These are phyloP conservation scores for Amanita inopinata DNA, from an alignment of 768 basidiomycete species.

Conservation along the genomic window DNA sequence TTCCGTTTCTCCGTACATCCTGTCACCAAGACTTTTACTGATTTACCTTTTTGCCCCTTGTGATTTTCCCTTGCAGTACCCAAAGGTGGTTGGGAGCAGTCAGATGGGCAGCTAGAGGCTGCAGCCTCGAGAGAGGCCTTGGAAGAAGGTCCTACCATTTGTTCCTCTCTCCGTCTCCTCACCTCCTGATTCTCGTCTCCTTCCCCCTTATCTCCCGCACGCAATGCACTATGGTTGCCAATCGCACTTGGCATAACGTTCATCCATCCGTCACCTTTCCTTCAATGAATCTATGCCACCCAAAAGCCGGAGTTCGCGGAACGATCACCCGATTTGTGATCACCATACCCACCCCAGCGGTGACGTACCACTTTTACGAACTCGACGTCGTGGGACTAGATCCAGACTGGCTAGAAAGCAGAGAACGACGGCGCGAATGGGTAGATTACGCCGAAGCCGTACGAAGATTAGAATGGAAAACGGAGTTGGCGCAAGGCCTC, in stretches of 20 bases:
- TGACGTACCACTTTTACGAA: conserved; percentile 87
- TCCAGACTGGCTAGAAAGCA: conserved; percentile 70
- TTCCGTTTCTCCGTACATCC: conserved; percentile 10
- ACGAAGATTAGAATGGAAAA: conserved; percentile 70
- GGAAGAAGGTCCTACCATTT: conserved; percentile 93
- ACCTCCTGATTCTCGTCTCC: conserved; percentile 55
- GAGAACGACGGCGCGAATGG: conserved; percentile 79
- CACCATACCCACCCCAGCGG: conserved; percentile 68
- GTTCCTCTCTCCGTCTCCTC: conserved; percentile 64
- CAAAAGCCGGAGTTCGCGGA: conserved; percentile 79
- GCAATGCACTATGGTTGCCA: background rate
- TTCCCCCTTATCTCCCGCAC: conserved; percentile 22
- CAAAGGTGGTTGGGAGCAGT: conserved; percentile 87
- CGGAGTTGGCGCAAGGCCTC: conserved; percentile 73
- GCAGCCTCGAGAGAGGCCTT: conserved; percentile 87
- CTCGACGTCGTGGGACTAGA: conserved; percentile 74
- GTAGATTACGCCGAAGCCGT: conserved; percentile 80
- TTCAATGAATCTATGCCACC: conserved; percentile 1
- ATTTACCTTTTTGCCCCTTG: conserved; percentile 1
- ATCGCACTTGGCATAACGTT: conserved; percentile 8
- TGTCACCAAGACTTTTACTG: background rate
- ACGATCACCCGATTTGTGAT: conserved; percentile 78
- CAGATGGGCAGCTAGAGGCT: conserved; percentile 74
- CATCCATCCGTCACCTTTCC: conserved; percentile 17
- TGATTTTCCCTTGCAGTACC: conserved; percentile 43